Evolutionary conservation across 1,284 basidiomycete species (phyloP), one percentile per base, ranked within the genome.

Genomic region (Melampsora americana): DNA sequence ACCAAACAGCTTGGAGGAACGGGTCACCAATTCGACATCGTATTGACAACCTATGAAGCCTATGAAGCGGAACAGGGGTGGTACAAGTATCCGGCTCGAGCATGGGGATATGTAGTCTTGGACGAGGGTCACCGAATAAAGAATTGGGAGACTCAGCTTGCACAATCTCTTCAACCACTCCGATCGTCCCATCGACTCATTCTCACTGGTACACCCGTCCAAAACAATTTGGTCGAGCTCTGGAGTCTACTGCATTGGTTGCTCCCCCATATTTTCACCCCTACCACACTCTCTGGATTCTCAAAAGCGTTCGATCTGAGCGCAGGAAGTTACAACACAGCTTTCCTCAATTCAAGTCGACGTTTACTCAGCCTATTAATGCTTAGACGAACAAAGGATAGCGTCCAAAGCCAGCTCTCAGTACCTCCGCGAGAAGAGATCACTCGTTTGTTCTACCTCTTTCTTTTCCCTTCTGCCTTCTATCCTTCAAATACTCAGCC

Each of bases 101-200:
- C 85, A 16, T 89, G 87, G 87, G 84, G 81, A 16, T 88, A 87
- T 74, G 86, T 86, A 77, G 86, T 89, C 18, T 84, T 89, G 18
- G 87, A 88, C 71, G 87, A 88, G 80, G 88, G 88, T 0, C 88
- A 89, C 81, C 86, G 83, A 78, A 87, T 89, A 80, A 89, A 89
- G 80, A 88, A 88, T 77, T 79, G 84, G 0, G 85, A 85, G 2
- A 86, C 86, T 7, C 83, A 84, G 7, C 70, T 87, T 5, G 80
- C 87, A 0, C 77, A 80, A 48, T 85, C 85, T 70, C 78, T 88
- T 3, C 85, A 86, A 68, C 84, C 85, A 32, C 73, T 88, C 18
- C 85, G 86, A n/a, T 84, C 86, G 11, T 77, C 86, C 64, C 85
- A 86, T 80, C 84, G 88, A 65, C 80, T 89, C 32, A 85, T 89